A percentile compares a stretch with the other conserved stretches of the same genome.
phyloP scores from a whole-genome alignment of 1,284 basidiomycete species.

The Moniliella sp. region DNA sequence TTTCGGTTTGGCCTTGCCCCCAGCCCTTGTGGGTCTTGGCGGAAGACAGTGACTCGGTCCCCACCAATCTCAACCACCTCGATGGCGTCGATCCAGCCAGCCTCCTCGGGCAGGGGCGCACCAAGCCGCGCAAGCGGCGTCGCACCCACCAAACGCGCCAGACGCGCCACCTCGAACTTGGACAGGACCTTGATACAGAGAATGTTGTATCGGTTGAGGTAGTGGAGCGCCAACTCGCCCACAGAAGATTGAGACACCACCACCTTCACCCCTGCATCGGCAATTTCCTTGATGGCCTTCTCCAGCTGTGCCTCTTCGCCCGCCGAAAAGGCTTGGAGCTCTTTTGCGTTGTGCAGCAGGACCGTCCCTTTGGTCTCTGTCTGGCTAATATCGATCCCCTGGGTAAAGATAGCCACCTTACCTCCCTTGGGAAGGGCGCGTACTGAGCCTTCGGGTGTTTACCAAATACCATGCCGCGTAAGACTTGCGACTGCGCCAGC shows the following conservation, averaged over 20 bases:
- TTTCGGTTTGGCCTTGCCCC: slow-evolving; percentile 28
- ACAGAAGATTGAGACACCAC: slow-evolving; percentile 82
- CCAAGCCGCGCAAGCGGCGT: slow-evolving; percentile 87
- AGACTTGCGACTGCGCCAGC: slow-evolving; percentile 59
- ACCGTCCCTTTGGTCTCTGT: slow-evolving; percentile 99
- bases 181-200: slow-evolving; percentile 88
- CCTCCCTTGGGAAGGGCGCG: slow-evolving; percentile 45
- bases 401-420: slow-evolving; percentile 61
- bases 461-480: slow-evolving; percentile 94
- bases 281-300: slow-evolving; percentile 61
- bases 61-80: slow-evolving; percentile 92
- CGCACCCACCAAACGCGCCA: slow-evolving; percentile 84
- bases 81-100: slow-evolving; percentile 74
- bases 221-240: slow-evolving; percentile 89
- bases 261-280: slow-evolving; percentile 77
- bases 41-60: slow-evolving; percentile 84
- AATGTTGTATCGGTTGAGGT: slow-evolving; percentile 78
- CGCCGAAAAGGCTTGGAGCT: slow-evolving; percentile 69
- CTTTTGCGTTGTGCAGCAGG: slow-evolving; percentile 77
- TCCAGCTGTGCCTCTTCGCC: slow-evolving; percentile 56
- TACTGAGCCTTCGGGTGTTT: slow-evolving; percentile 66
- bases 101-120: slow-evolving; percentile 85
- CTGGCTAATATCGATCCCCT: slow-evolving; percentile 72
- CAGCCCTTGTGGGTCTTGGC: slow-evolving; percentile 43
- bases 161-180: slow-evolving; percentile 84